phyloP scores from a whole-genome alignment of 441 rosid species.

The Populus hybrid region DNA sequence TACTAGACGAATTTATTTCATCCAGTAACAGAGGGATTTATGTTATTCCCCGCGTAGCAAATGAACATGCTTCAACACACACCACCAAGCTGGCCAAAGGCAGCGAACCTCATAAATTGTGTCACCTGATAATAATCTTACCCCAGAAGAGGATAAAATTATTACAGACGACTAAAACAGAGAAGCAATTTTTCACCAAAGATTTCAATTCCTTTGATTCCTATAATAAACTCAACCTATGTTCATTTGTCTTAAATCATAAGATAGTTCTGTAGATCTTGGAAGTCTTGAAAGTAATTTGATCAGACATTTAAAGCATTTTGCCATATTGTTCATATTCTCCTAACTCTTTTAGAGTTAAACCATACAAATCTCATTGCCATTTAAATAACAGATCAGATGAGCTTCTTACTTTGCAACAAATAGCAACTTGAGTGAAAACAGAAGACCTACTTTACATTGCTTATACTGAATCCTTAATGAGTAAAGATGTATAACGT shows the following conservation, averaged over 20 bases:
- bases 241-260: neutral
- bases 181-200: neutral
- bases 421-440: neutral
- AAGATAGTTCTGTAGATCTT: neutral
- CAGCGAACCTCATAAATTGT: neutral
- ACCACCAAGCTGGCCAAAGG: neutral
- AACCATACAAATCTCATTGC: neutral
- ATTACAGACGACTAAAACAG: neutral
- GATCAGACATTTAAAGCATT: neutral
- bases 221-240: neutral
- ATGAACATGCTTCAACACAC: neutral
- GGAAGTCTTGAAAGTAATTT: neutral
- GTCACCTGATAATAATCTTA: neutral
- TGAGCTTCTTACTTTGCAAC: neutral
- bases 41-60: neutral
- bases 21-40: neutral
- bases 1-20: neutral
- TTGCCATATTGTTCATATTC: neutral
- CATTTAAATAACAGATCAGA: neutral
- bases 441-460: neutral
- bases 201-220: neutral
- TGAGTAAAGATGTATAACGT: too few species aligned
- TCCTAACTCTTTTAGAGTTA: neutral
- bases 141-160: neutral
- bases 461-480: too few species aligned